Percentiles rank a stretch among this genome's conserved stretches.
These are phyloP conservation scores for Lachancea sp. DNA, from an alignment of 805 yeast genomes.

Conservation along the genomic window DNA sequence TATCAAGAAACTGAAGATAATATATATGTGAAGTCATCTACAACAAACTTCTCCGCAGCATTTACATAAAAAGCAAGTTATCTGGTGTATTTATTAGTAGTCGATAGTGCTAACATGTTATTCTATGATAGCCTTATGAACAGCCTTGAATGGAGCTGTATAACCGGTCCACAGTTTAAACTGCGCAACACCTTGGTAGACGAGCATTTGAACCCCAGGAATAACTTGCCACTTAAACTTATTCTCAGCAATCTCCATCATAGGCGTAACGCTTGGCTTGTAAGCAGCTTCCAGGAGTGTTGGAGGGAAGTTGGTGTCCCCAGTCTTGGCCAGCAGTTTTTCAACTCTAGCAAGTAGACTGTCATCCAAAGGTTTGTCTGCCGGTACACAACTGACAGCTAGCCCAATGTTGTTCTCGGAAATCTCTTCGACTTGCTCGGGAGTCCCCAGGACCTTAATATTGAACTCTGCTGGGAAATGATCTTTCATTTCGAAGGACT, in stretches of 20 bases:
- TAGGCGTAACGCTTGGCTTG: constrained; percentile 80
- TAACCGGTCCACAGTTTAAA: constrained; percentile 70
- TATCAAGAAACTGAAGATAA: too few relatives aligned
- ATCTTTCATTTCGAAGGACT: constrained; percentile 50
- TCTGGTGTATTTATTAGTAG: too few relatives aligned
- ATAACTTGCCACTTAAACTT: constrained; percentile 70
- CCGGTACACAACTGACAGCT: constrained; percentile 79
- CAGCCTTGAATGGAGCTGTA: constrained; percentile 54
- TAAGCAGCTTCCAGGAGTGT: constrained; percentile 87
- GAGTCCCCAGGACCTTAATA: constrained; percentile 49
- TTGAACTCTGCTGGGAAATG: constrained; percentile 57
- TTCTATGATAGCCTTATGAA: constrained; percentile 50
- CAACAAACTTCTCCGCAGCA: too few relatives aligned
- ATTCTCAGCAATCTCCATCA: constrained; percentile 69
- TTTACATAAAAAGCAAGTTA: too few relatives aligned
- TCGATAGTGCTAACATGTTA: too few relatives aligned
- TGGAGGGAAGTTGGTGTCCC: constrained; percentile 39
- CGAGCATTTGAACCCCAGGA: constrained; percentile 87
- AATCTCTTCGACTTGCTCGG: constrained; percentile 38
- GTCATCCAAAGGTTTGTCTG: constrained; percentile 60
- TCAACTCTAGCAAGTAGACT: constrained; percentile 44
- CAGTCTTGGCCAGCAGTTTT: constrained; percentile 39
- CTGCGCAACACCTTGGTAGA: constrained; percentile 88
- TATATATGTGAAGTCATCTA: too few relatives aligned
- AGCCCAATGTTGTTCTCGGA: constrained; percentile 43